phyloP scores from a whole-genome alignment of 495 filamentous ascomycete genomes.

The Chaetomium tenue region DNA sequence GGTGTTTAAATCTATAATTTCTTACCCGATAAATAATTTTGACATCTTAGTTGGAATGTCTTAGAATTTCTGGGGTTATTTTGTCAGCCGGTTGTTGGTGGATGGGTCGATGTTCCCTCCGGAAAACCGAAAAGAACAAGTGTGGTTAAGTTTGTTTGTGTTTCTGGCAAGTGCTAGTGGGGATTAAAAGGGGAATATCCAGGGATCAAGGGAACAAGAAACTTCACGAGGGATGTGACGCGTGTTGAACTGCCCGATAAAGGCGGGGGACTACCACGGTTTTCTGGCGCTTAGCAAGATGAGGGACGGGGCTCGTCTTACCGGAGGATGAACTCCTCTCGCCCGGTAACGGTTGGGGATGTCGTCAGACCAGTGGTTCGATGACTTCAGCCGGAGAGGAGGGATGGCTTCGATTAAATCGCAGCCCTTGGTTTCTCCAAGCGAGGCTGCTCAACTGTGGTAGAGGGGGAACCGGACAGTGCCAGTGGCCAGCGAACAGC shows the following conservation, averaged over 20 bases:
- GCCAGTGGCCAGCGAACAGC: constrained; percentile 22
- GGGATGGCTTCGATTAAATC: constrained; percentile 29
- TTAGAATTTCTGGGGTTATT: neutral
- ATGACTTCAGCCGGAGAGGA: constrained; percentile 33
- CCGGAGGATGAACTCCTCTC: constrained; percentile 22
- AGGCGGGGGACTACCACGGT: constrained; percentile 13
- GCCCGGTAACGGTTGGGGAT: constrained; percentile 26
- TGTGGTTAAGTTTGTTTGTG: neutral
- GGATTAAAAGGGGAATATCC: neutral
- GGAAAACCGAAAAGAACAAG: neutral
- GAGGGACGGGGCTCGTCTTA: constrained; percentile 21
- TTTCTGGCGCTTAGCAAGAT: constrained; percentile 15
- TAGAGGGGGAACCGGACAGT: constrained; percentile 18
- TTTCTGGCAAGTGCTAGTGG: neutral
- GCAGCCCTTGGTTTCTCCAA: constrained; percentile 23
- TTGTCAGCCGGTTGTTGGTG: neutral
- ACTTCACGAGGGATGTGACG: neutral
- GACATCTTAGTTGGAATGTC: constrained; percentile 59
- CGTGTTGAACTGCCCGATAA: constrained; percentile 8
- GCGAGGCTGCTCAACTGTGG: constrained; percentile 21
- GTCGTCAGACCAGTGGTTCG: constrained; percentile 26
- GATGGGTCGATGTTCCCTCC: neutral
- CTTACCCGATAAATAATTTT: constrained; percentile 90
- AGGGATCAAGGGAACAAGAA: neutral
- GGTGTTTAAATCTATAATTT: neutral